Evolutionary conservation across 1,284 basidiomycete genomes (phyloP).

Genomic region (Cerrena zonata): DNA sequence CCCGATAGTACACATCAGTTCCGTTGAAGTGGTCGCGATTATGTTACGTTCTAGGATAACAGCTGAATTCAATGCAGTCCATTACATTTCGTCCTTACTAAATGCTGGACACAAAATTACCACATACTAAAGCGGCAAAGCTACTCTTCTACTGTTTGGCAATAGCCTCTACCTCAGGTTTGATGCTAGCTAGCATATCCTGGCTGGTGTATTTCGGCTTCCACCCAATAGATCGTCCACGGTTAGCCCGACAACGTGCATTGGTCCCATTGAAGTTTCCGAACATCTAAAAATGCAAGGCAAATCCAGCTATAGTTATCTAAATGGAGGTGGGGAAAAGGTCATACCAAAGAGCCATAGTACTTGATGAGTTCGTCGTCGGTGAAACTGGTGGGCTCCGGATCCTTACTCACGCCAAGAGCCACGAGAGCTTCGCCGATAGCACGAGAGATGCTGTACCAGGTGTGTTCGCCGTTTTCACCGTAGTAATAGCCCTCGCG

Average conservation of each 20-base stretch:
- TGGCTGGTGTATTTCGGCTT: slow-evolving; percentile 26
- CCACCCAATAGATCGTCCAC: slow-evolving; percentile 38
- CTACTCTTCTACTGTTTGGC: neutral
- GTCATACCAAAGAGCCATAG: slow-evolving; percentile 11
- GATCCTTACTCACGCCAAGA: slow-evolving; percentile 13
- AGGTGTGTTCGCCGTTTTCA: slow-evolving; percentile 38
- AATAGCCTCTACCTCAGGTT: slow-evolving; percentile 24
- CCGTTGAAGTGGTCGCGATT: too few relatives aligned
- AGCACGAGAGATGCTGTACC: slow-evolving; percentile 30
- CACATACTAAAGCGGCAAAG: neutral
- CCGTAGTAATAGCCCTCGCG: slow-evolving; percentile 40
- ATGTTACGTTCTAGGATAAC: too few relatives aligned
- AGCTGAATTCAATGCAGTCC: neutral
- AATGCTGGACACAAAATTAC: neutral
- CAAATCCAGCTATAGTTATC: neutral
- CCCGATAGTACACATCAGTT: neutral
- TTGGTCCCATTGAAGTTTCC: slow-evolving; percentile 31
- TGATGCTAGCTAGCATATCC: slow-evolving; percentile 31
- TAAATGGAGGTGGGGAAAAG: neutral
- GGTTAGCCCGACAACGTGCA: slow-evolving; percentile 35
- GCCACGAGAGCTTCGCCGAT: slow-evolving; percentile 28
- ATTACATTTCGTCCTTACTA: neutral
- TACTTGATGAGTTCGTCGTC: slow-evolving; percentile 8
- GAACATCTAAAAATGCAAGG: neutral
- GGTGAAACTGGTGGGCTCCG: slow-evolving; percentile 7